Evolutionary conservation across 1,139 yeast genomes (phyloP), one percentile per base, ranked within the genome.

Genomic region (Hansenula sp.): DNA sequence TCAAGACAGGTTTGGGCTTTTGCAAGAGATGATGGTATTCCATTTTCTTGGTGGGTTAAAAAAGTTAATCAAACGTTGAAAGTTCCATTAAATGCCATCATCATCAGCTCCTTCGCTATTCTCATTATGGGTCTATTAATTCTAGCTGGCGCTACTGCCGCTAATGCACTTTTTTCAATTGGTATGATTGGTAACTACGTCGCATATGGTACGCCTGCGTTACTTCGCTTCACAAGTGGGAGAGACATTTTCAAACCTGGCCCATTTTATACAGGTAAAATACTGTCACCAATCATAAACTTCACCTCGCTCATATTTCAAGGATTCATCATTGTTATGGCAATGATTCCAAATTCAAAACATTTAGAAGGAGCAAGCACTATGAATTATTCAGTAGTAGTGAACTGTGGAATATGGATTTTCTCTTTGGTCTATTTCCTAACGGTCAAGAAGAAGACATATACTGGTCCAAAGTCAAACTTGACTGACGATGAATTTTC

Each of bases 311-410:
- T 67, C 30, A 36, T 53, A 7, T 72, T 64, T 51, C 65, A 66
- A 44, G 43, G 48, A 3, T 76, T 71, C 51, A 66, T 72, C 41
- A 67, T 76, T 33, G 53, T 75, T 27, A 55, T 76, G 62, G 71
- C 71, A 43, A 65, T 70, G 68, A 70, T 75, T 59, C 79, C 80
- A 25, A 54, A 67, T 13, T 74, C 74, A 24, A 51, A 52, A 12
- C 12, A 24, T 16, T 48, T 75, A 4, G 59, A 59, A 18, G 62
- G 63, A 32, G 56, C 60, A 1, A 6, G 8, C 25, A 66, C 76
- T 4, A 79, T 79, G 84, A 80, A 79, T 54, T 80, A 79, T 54
- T 77, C 84, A 1, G 71, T 74, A 51, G 84, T 79, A 8, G 74
- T 79, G 42, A 74, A 74, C 17, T 71, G 72, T 33, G 70, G 71